Percentiles rank a stretch among this genome's conserved stretches.
Evolutionary conservation across 2,329 filamentous ascomycete species (phyloP).

Genomic region (Hypoxylon sp.): DNA sequence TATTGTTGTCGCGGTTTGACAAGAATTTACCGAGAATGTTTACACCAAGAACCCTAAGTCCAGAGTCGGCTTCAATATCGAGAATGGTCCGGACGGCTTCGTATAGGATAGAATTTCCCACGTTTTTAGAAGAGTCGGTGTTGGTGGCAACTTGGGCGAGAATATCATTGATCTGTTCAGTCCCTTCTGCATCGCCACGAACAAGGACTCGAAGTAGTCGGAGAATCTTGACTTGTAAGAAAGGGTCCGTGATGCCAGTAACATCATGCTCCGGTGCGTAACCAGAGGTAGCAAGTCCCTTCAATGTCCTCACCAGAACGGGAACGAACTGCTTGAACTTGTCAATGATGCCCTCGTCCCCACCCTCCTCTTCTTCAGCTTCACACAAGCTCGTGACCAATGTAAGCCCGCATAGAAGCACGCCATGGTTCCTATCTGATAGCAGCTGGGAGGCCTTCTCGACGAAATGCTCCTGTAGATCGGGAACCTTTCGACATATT

Average conservation of each 20-base stretch:
- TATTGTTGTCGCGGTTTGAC: slow-evolving; percentile 99
- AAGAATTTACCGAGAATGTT: slow-evolving; percentile 99
- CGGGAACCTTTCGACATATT: slow-evolving; percentile 97
- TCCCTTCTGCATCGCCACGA: slow-evolving; percentile 84
- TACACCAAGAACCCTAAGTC: slow-evolving; percentile 90
- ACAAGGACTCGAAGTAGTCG: slow-evolving; percentile 85
- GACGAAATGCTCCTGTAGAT: slow-evolving; percentile 95
- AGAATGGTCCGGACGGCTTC: slow-evolving; percentile 97
- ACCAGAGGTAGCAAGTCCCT: slow-evolving; percentile 90
- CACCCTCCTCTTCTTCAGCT: slow-evolving; percentile 89
- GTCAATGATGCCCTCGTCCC: slow-evolving; percentile 88
- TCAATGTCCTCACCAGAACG: slow-evolving; percentile 86
- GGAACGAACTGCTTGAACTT: slow-evolving; percentile 90
- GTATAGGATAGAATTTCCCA: slow-evolving; percentile 97
- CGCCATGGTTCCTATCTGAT: slow-evolving; percentile 94
- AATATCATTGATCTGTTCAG: slow-evolving; percentile 98
- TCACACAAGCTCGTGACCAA: slow-evolving; percentile 92
- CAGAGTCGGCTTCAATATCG: slow-evolving; percentile 97
- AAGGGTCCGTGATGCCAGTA: slow-evolving; percentile 96
- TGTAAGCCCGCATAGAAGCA: slow-evolving; percentile 90
- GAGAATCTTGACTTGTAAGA: slow-evolving; percentile 96
- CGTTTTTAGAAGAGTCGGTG: slow-evolving; percentile 97
- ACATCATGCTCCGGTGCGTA: slow-evolving; percentile 99
- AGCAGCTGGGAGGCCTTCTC: slow-evolving; percentile 91
- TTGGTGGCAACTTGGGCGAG: slow-evolving; percentile 97